A percentile compares a stretch with the other conserved stretches of the same genome.
Conservation (phyloP, 1,139 yeast genomes). For the Pichia cactophila region DNA sequence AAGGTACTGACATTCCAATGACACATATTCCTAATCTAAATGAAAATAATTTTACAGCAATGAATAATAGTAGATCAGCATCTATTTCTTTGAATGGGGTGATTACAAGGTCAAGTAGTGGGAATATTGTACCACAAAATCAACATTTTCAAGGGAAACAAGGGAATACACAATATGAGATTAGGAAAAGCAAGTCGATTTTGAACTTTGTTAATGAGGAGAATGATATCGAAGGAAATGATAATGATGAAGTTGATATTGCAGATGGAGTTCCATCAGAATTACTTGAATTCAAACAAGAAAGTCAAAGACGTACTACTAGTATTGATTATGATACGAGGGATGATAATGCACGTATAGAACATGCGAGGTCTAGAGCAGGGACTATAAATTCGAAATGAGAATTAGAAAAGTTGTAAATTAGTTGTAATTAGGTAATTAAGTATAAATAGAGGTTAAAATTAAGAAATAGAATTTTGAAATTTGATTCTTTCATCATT, state of each 20-base stretch:
- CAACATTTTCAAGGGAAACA: constrained; percentile 8
- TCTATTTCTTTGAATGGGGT: constrained; percentile 8
- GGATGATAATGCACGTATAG: neutral
- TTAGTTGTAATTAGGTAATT: neutral
- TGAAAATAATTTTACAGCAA: neutral
- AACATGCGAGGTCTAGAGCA: neutral
- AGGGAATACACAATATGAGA: neutral
- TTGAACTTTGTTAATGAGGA: neutral
- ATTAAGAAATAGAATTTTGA: neutral
- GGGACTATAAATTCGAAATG: neutral
- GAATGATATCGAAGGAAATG: neutral
- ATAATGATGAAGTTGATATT: constrained; percentile 2
- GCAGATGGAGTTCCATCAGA: constrained; percentile 1
- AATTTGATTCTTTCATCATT: constrained; percentile 32
- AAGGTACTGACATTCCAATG: constrained; percentile 4
- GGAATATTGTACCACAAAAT: constrained; percentile 8
- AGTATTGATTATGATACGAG: constrained; percentile 3
- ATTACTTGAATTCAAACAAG: neutral
- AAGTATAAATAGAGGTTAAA: neutral
- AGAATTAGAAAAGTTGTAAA: neutral
- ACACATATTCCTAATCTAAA: constrained; percentile 3
- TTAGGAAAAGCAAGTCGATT: neutral
- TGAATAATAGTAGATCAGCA: constrained; percentile 6
- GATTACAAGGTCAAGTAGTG: neutral
- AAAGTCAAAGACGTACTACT: neutral